Base-by-base conservation (phyloP, 2,329 filamentous ascomycete species). In the Fusarium sp. region DNA sequence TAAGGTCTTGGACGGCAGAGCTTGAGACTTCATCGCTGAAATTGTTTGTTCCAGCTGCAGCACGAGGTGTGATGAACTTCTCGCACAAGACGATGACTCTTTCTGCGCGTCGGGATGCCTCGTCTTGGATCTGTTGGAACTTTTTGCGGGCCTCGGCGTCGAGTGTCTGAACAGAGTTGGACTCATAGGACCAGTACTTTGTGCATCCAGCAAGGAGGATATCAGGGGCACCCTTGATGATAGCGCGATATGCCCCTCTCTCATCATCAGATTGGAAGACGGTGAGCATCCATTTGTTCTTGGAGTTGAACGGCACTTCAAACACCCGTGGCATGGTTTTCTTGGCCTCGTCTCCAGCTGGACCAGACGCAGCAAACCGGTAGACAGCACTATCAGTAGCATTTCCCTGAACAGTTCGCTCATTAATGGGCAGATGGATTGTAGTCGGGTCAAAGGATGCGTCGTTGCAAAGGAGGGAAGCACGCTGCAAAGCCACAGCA, bases 161-260 rank as follows among this genome's bases (percentile, higher is more conserved):
- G 5, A 81, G 70, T 1, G 76, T 71, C n/a, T 72, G 62, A 6
- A 77, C 70, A 0, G 64, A 70, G 53, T 74, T 72, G 25, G 67
- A 61, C 44, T 70, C 69, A 4, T 53, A 57, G 0, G 76, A 76
- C 74, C 75, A 77, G 62, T 74, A 78, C 31, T 67, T 68, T 1
- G 74, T 74, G 41, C 76, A 78, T 2, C 71, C 70, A 0, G 72
- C 65, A 6, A 79, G 62, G 1, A 85, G 74, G 15, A 85, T 82
- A 61, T 85, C 83, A 0, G 83, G 83, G 1, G 83, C 83, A 29
- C 83, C 83, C 71, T 85, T 85, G 65, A 85, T 77, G 54, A 81
- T 80, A 6, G 83, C 73, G 26, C 79, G 76, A 49, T 79, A 81
- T 10, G 70, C 41, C 8, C 61, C 67, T 11, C 53, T 40, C 2